Conservation (phyloP, 768 basidiomycete species). For the Chalciporus piperatus region DNA sequence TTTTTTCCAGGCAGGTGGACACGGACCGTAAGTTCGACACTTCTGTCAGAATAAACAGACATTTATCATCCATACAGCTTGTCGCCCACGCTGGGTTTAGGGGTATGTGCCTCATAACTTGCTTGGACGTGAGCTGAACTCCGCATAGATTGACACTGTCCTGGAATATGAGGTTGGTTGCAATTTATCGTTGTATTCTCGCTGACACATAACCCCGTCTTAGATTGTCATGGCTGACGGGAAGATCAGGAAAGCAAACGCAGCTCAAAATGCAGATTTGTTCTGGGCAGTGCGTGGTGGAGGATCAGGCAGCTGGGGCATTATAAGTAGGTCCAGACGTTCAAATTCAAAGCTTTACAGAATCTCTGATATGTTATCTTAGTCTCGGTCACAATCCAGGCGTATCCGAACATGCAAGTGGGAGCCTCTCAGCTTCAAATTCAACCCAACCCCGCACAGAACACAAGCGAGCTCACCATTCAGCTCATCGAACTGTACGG, state of each 20-base stretch:
- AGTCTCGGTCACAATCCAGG: constrained; percentile 20
- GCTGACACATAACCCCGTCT: background rate
- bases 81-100: background rate
- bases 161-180: constrained; percentile 36
- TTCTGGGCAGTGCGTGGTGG: constrained; percentile 56
- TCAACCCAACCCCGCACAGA: constrained; percentile 10
- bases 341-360: background rate
- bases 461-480: constrained; percentile 8
- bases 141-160: constrained; percentile 42
- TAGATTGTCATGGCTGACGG: constrained; percentile 43
- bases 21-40: constrained; percentile 27
- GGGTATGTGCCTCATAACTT: background rate
- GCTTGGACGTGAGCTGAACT: background rate
- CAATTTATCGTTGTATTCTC: background rate
- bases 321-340: constrained; percentile 30
- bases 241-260: constrained; percentile 37
- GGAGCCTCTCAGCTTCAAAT: constrained; percentile 8
- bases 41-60: no score
- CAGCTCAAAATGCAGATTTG: constrained; percentile 40
- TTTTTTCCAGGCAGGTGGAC: constrained; percentile 48
- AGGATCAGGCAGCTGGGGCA: constrained; percentile 49
- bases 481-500: constrained; percentile 18
- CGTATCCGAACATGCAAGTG: constrained; percentile 6
- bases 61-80: background rate
- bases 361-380: background rate